Conservation (phyloP, 345 rosid species). For the Geranium rotundifolium region DNA sequence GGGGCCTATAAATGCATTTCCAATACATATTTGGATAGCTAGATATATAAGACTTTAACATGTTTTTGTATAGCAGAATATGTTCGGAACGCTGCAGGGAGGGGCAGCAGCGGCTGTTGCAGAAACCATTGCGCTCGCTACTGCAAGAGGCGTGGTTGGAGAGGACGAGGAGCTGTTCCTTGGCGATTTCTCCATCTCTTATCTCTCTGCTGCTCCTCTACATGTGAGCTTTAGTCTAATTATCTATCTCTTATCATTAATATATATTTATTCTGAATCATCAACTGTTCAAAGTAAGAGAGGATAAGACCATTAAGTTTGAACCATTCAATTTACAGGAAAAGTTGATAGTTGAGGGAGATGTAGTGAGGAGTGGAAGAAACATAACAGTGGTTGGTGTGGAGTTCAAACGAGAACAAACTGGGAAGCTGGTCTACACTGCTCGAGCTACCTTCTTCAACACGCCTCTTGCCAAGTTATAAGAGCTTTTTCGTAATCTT, state of each 20-base stretch:
- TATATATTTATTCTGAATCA: too few species aligned
- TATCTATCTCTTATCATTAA: background rate
- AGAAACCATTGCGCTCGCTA: constrained; percentile 54
- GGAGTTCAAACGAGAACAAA: constrained; percentile 6
- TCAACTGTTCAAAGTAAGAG: too few species aligned
- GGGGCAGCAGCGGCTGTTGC: constrained; percentile 59
- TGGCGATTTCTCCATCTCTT: constrained; percentile 58
- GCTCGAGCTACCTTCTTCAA: constrained; percentile 10
- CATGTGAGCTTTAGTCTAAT: constrained; percentile 14
- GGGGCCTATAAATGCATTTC: too few species aligned
- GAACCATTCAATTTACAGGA: background rate
- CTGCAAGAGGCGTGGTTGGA: constrained; percentile 44
- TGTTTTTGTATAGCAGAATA: too few species aligned
- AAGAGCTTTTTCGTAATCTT: background rate
- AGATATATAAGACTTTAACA: too few species aligned
- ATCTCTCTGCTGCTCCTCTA: constrained; percentile 41
- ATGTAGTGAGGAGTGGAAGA: constrained; percentile 14
- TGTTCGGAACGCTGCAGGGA: constrained; percentile 46
- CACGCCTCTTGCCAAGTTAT: constrained; percentile 9
- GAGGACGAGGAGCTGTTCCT: constrained; percentile 48
- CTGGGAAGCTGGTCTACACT: constrained; percentile 1
- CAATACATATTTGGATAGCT: too few species aligned
- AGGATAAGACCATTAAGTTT: too few species aligned
- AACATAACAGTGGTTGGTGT: constrained; percentile 3
- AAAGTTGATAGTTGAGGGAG: constrained; percentile 3